Evolutionary conservation across 108 stramenopile species (phyloP), one percentile per base, ranked within the genome.

Genomic region (Fistulifera solaris): DNA sequence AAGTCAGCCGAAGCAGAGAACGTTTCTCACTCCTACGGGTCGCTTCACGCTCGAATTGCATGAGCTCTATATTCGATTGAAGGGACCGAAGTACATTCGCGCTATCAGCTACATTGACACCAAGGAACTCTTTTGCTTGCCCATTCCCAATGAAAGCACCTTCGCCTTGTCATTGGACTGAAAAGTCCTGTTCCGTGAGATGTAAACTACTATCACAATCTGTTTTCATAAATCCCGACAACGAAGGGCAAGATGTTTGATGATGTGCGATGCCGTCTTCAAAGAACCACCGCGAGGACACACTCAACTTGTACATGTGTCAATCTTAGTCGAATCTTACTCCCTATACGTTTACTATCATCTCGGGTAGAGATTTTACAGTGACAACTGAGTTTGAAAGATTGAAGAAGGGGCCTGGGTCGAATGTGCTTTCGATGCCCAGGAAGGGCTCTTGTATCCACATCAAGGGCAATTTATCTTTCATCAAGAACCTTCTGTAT

Each of bases 391-490:
- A n/a, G n/a, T n/a, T n/a, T n/a, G n/a, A n/a, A n/a, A n/a, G n/a
- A n/a, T n/a, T n/a, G n/a, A n/a, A n/a, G n/a, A n/a, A n/a, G n/a
- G n/a, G n/a, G n/a, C n/a, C n/a, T n/a, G n/a, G 48, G 85, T 87
- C 50, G 85, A 91, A 50, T 91, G 85, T 57, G 89, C 89, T 0
- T 49, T 87, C 31, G 82, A 83, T 6, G 94, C 96, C 52, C 94
- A 93, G 66, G 94, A 97, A 55, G 99, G 99, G 7, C 70, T 89
- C 45, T 78, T 99, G 27, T 99, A 96, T 64, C 97, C 97, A 6
- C 75, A 98, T 39, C 92, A 97, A 56, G 94, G 95, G 81, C 89
- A 94, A 58, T 97, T 99, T 76, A 80, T 98, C 63, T 99, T 98
- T 77, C 96, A 98, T 51, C 95, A 99, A 83, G 97, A 98, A 72